Evolutionary conservation across 345 rosid species (phyloP).

Genomic region (Ceriops decandra): DNA sequence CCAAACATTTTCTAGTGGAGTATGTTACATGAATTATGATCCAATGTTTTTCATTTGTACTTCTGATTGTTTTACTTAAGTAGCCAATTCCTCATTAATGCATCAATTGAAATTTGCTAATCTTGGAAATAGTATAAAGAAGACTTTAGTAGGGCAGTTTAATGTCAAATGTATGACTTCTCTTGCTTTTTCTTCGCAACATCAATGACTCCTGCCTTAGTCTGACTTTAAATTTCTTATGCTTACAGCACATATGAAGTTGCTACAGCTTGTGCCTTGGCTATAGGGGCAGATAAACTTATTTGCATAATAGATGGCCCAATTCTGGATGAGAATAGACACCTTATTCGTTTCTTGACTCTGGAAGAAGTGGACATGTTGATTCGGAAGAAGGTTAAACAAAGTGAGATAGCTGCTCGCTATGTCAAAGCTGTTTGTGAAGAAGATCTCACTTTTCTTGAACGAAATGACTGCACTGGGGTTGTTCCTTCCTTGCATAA

Average conservation of each 20-base stretch:
- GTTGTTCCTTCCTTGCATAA: conserved; percentile 31
- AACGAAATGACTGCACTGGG: conserved; percentile 46
- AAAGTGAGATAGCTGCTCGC: conserved; percentile 86
- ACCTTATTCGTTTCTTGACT: conserved; percentile 76
- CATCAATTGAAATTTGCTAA: background rate
- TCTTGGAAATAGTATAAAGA: background rate
- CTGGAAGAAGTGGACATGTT: conserved; percentile 84
- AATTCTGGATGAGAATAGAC: conserved; percentile 76
- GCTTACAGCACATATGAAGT: conserved; percentile 89
- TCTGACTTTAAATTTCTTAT: conserved; percentile 8
- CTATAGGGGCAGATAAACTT: conserved; percentile 93
- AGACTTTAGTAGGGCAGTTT: too few relatives aligned
- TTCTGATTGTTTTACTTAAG: background rate
- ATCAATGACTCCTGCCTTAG: background rate
- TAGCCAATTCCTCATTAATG: background rate
- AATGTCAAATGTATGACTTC: background rate
- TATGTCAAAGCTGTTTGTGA: conserved; percentile 84
- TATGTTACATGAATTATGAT: background rate
- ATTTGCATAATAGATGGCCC: conserved; percentile 89
- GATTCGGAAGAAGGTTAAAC: conserved; percentile 71
- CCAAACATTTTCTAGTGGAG: background rate
- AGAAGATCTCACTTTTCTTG: conserved; percentile 37
- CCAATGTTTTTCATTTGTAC: background rate
- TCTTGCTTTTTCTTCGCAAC: too few relatives aligned
- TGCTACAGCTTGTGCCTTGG: conserved; percentile 95